Base-by-base conservation (phyloP, 768 basidiomycete species). In the Daedaleopsis sinensis region DNA sequence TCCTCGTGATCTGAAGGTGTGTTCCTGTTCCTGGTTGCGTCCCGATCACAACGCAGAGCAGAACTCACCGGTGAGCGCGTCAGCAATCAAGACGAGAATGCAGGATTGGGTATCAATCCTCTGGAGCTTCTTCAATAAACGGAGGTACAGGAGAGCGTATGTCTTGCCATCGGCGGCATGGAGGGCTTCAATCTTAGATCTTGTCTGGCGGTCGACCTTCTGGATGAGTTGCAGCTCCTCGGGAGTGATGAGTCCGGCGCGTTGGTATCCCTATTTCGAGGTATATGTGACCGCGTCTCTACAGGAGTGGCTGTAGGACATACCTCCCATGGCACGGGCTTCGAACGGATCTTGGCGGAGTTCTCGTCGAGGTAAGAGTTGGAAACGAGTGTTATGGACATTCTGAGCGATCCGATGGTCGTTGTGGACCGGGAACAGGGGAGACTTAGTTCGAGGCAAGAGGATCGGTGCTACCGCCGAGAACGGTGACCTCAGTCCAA, bases 271-370 rank as follows among this genome's bases (percentile, higher is more conserved):
- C 95, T 98, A 67, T 67, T 46, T 57, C 39, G 52, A 53, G 61
- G 73, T 70, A 24, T 64, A 52, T 61, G 57, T 52, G 57, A 58
- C 64, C 62, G 59, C 24, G 48, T 27, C 52, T 48, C 32, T 38
- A 52, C 42, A 39, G 37, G 12, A 32, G 27, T 37, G 42, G 58
- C 49, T 53, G 57, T 57, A 37, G 39, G 51, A 57, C 79, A 60
- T 59, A 96, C 96, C 88, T 97, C 95, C 96, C 96, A 98, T 65
- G 95, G 95, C 11, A 97, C 93, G 1, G 89, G 88, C 74, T 96
- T 97, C 9, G 89, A 83, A 67, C 90, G 83, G 63, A 96, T 94
- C 81, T 96, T 96, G 55, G 88, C 81, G 9, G 93, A 90, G 69
- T 81, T 85, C 66, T 96, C 94, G 65, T 95, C 92, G 63, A 98